Evolutionary conservation across 2,329 filamentous ascomycete species (phyloP).

Genomic region (Lomentospora prolificans): DNA sequence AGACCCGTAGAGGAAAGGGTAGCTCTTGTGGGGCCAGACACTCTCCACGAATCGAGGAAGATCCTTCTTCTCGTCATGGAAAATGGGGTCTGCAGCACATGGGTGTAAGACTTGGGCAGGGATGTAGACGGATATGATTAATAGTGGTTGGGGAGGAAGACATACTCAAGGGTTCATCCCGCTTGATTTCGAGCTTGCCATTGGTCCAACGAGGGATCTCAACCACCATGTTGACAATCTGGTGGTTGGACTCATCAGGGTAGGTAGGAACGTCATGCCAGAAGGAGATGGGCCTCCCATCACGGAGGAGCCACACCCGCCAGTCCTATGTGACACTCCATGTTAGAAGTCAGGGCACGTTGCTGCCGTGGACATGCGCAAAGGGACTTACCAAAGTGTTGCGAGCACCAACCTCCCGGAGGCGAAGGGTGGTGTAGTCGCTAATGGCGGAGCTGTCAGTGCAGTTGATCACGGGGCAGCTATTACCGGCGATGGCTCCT

Average conservation of each 20-base stretch:
- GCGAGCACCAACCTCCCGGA: conserved; percentile 26
- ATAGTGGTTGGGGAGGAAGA: not conserved
- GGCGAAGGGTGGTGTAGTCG: conserved; percentile 6
- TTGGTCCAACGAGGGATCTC: conserved; percentile 33
- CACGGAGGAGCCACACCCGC: conserved; percentile 29
- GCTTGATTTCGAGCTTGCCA: conserved; percentile 28
- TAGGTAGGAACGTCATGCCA: conserved; percentile 33
- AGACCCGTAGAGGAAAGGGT: conserved; percentile 32
- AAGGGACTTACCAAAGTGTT: conserved; percentile 23
- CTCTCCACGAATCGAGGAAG: conserved; percentile 28
- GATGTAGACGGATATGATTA: not conserved
- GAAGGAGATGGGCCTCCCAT: conserved; percentile 28
- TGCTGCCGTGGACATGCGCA: not conserved
- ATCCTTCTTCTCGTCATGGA: conserved; percentile 28
- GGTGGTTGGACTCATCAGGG: conserved; percentile 22
- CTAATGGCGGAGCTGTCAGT: not conserved
- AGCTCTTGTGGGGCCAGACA: conserved; percentile 32
- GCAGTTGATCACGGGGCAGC: not conserved
- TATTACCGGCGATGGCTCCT: not conserved
- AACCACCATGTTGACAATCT: conserved; percentile 27
- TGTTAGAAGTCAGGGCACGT: not conserved
- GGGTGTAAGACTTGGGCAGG: not conserved
- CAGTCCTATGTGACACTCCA: conserved; percentile 20
- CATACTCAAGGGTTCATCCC: conserved; percentile 28
- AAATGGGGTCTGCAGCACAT: conserved; percentile 25